Evolutionary conservation across 805 yeast species (phyloP), one percentile per base, ranked within the genome.

Genomic region (Lachancea kluyveri): DNA sequence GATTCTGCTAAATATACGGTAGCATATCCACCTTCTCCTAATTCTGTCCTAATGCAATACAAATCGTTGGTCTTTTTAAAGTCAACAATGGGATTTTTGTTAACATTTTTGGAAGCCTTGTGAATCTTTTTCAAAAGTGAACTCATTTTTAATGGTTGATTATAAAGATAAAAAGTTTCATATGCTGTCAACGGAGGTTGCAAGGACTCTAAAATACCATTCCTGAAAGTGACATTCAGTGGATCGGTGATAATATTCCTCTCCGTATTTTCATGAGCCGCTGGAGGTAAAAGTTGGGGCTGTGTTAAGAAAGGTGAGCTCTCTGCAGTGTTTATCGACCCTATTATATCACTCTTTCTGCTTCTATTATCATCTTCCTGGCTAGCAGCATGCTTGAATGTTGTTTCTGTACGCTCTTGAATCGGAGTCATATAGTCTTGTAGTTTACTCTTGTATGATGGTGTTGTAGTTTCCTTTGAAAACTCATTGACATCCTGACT

Each of bases 11-110:
- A 59, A 50, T 75, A 85, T 0, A 85, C 94, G 2, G 74, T 67
- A 0, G 88, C 94, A 59, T 65, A 79, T 0, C 88, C 92, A n/a
- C 94, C 94, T 46, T 70, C 71, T 0, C 95, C 95, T 8, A 87
- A 57, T 45, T 74, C 72, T 28, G 46, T 37, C 45, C 61, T 17
- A 49, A 58, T 35, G 58, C 68, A 46, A 49, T 54, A 55, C 7
- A 55, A 37, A 30, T 57, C 62, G 25, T 49, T 43, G 2, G 60
- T 57, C 23, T 50, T 52, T 33, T 60, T 50, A 28, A 57, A 41
- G 45, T 48, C 43, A 45, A 57, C 61, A 6, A 52, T 51, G 6
- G 57, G 61, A 6, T 50, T 42, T 38, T 62, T 62, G 26, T 62
- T 65, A 17, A 56, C 50, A 7, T 49, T 40, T 23, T 54, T 50